Evolutionary conservation across 768 basidiomycete genomes (phyloP).

Genomic region (Tylopilus plumbeoviolaceoides): DNA sequence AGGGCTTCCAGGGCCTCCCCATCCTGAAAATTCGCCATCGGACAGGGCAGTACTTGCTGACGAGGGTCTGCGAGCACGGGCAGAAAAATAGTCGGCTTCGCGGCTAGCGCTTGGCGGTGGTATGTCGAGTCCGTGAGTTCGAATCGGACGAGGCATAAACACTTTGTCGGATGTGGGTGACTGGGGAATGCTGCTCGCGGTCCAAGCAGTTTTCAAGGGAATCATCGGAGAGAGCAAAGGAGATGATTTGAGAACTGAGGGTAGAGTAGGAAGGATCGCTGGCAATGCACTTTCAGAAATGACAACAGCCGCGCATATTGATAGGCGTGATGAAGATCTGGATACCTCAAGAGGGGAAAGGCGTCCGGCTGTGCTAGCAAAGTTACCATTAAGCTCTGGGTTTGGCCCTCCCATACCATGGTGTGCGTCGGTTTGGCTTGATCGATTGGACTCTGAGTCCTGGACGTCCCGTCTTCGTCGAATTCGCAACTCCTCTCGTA

Average conservation of each 20-base stretch:
- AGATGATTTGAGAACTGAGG: conserved; percentile 42
- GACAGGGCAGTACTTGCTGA: conserved; percentile 36
- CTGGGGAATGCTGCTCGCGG: conserved; percentile 39
- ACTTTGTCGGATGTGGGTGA: conserved; percentile 36
- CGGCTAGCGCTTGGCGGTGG: conserved; percentile 25
- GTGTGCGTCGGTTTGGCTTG: conserved; percentile 18
- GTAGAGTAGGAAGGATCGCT: conserved; percentile 50
- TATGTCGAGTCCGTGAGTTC: conserved; percentile 45
- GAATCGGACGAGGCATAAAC: conserved; percentile 32
- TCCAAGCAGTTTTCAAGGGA: conserved; percentile 36
- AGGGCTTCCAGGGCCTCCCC: conserved; percentile 37
- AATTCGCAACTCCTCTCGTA: conserved; percentile 60
- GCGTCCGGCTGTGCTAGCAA: conserved; percentile 16
- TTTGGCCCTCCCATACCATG: conserved; percentile 21
- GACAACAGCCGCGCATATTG: conserved; percentile 43
- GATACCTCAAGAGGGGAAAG: conserved; percentile 30
- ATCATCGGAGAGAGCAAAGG: conserved; percentile 62
- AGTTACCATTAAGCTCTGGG: conserved; percentile 24
- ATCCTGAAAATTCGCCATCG: conserved; percentile 50
- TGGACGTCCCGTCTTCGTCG: conserved; percentile 33
- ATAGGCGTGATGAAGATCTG: conserved; percentile 24
- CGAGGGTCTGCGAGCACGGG: conserved; percentile 44
- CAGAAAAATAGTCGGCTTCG: conserved; percentile 52
- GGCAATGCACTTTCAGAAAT: conserved; percentile 64
- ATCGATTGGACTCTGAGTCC: conserved; percentile 15